A percentile compares a stretch with the other conserved stretches of the same genome.
These are phyloP conservation scores for Lasiodiplodia theobromae DNA, from an alignment of 2,329 filamentous ascomycete genomes.

Conservation along the genomic window DNA sequence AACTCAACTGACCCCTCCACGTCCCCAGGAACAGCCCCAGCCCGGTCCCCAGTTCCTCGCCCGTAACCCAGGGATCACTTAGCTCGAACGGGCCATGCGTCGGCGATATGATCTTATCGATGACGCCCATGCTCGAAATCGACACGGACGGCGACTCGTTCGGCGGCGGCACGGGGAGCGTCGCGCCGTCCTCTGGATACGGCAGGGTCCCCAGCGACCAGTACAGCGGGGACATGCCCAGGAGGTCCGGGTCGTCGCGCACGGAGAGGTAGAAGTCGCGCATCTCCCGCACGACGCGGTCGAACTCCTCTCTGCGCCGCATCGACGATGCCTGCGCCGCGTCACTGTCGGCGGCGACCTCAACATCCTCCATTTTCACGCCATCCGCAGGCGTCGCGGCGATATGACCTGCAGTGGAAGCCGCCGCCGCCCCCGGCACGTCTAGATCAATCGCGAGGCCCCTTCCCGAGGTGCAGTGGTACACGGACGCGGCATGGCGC, in stretches of 20 bases:
- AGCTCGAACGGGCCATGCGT: slow-evolving; percentile 40
- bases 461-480: slow-evolving; percentile 33
- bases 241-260: neutral
- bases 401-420: no score
- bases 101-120: slow-evolving; percentile 46
- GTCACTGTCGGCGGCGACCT: neutral
- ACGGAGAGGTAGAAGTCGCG: slow-evolving; percentile 28
- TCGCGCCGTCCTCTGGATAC: neutral
- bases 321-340: no score
- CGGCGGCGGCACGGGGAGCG: slow-evolving; percentile 30
- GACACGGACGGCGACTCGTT: slow-evolving; percentile 30
- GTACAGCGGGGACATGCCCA: neutral
- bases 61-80: slow-evolving; percentile 53
- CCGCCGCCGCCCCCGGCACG: slow-evolving; percentile 10
- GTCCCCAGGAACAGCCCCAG: slow-evolving; percentile 52
- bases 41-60: slow-evolving; percentile 52
- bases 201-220: slow-evolving; percentile 2
- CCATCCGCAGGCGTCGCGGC: neutral
- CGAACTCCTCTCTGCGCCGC: neutral
- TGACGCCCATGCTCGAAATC: slow-evolving; percentile 32
- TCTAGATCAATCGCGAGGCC: slow-evolving; percentile 31
- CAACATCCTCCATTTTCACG: no score
- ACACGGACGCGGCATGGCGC: slow-evolving; percentile 31
- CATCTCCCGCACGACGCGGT: slow-evolving; percentile 18
- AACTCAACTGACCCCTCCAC: slow-evolving; percentile 44